Base-by-base conservation (phyloP, 257 asterid species). In the Solanum bukasovii region DNA sequence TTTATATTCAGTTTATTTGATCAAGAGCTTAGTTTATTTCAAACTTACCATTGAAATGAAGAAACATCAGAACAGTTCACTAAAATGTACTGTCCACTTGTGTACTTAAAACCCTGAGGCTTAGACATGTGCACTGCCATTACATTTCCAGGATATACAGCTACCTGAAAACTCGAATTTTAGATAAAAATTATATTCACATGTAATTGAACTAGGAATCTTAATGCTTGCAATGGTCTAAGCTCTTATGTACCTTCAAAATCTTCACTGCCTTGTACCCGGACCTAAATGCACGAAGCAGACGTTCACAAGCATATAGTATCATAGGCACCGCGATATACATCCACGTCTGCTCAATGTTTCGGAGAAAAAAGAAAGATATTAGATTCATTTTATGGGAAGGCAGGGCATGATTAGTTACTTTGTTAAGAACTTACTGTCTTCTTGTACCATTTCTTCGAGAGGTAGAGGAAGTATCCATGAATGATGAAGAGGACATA, bases 111-210 rank as follows among this genome's bases (percentile, higher is more conserved):
- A 79, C 95, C 95, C 82, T 90, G 95, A 3, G 98, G 98, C 91
- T 95, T 95, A 25, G 95, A 90, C 96, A 95, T 94, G 91, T 93
- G 93, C 79, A 95, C 90, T 6, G 96, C 79, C 84, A 95, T 89
- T 88, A 94, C 97, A 89, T 94, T 94, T 82, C 97, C 97, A 1
- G 97, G 97, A 83, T 94, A 94, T 29, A 95, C 93, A 2, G 95
- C 98, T 90, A 93, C 96, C 96, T 94, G 87, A 23, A 90, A 65
- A 37, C 31, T 31, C 21, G 59, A 59, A 73, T 3, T 33, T 42
- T 59, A 21, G 33, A 46, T 84, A 18, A 9, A 71, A 49, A 18
- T 16, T 49, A 40, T 29, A 56, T 27, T 59, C 2, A 9, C 38
- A 35, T n/a, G 23, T 5, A 18, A 33, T 49, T 1, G 10, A 18